Base-by-base conservation (phyloP, 108 stramenopile genomes). In the Conticribra weissflogii region DNA sequence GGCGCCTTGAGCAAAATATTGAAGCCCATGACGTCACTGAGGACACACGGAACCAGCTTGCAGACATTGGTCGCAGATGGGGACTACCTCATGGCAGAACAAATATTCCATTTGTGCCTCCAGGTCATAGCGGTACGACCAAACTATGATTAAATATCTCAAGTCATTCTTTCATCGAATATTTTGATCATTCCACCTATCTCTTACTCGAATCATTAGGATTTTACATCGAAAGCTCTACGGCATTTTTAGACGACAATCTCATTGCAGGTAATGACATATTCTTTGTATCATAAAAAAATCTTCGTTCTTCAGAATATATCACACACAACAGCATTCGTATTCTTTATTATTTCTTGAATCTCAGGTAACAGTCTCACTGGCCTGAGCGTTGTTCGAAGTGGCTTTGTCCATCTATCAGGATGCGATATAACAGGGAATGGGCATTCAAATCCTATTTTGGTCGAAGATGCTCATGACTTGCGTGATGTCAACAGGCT, bases 21-120 rank as follows among this genome's bases (percentile, higher is more conserved):
- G n/a, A n/a, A n/a, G n/a, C n/a, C n/a, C n/a, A n/a, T n/a, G n/a
- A n/a, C n/a, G n/a, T n/a, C n/a, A n/a, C n/a, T n/a, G n/a, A n/a
- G n/a, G n/a, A n/a, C n/a, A n/a, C n/a, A n/a, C n/a, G n/a, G n/a
- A n/a, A n/a, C n/a, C n/a, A n/a, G n/a, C n/a, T n/a, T n/a, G n/a
- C n/a, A n/a, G n/a, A n/a, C n/a, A n/a, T n/a, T n/a, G n/a, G n/a
- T n/a, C n/a, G n/a, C n/a, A n/a, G n/a, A n/a, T n/a, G n/a, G n/a
- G n/a, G n/a, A n/a, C n/a, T n/a, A n/a, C n/a, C n/a, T n/a, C n/a
- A n/a, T n/a, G n/a, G n/a, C n/a, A n/a, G n/a, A n/a, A n/a, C n/a
- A n/a, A n/a, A n/a, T n/a, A 50, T 71, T 22, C 81, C 76, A 2
- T 57, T 71, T 18, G 81, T 76, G 14, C 81, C 77, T 45, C 66